Conservation (phyloP, 2,329 filamentous ascomycete genomes). For the Pezizomycotina sp. region DNA sequence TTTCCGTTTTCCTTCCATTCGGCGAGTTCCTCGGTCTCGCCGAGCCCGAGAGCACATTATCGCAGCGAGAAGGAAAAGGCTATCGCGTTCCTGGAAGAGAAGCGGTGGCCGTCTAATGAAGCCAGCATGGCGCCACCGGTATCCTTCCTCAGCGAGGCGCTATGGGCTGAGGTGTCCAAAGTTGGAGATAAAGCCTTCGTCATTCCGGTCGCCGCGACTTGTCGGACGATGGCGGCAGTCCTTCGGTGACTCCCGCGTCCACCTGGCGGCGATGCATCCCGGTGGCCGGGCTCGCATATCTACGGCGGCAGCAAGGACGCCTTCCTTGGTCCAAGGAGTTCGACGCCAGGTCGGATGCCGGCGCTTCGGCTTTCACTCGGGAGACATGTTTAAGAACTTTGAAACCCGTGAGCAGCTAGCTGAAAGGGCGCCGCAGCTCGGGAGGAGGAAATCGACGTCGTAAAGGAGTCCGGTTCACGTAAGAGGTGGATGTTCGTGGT, state of each 20-base stretch:
- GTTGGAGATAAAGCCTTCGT: constrained; percentile 44
- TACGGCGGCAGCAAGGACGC: constrained; percentile 47
- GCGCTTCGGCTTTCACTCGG: constrained; percentile 78
- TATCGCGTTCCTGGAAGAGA: constrained; percentile 79
- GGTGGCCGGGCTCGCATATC: constrained; percentile 42
- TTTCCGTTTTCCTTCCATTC: constrained; percentile 88
- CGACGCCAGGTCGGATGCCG: constrained; percentile 79
- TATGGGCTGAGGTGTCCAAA: constrained; percentile 80
- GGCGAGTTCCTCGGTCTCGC: constrained; percentile 83
- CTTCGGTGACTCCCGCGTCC: constrained; percentile 39
- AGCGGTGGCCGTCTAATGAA: constrained; percentile 83
- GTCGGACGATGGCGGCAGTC: constrained; percentile 42
- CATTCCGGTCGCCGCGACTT: constrained; percentile 33
- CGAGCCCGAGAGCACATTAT: constrained; percentile 68
- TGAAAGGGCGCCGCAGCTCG: constrained; percentile 81
- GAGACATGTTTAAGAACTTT: constrained; percentile 96
- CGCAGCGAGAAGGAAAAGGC: constrained; percentile 79
- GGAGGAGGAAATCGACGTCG: constrained; percentile 77
- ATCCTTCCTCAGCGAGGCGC: constrained; percentile 86
- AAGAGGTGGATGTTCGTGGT: constrained; percentile 83
- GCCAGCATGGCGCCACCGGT: constrained; percentile 80
- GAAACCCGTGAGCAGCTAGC: constrained; percentile 90
- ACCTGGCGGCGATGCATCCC: constrained; percentile 35
- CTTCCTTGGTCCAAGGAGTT: constrained; percentile 65
- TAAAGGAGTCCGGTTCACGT: constrained; percentile 57